phyloP scores from a whole-genome alignment of 768 basidiomycete genomes.

The Galerina sulciceps region DNA sequence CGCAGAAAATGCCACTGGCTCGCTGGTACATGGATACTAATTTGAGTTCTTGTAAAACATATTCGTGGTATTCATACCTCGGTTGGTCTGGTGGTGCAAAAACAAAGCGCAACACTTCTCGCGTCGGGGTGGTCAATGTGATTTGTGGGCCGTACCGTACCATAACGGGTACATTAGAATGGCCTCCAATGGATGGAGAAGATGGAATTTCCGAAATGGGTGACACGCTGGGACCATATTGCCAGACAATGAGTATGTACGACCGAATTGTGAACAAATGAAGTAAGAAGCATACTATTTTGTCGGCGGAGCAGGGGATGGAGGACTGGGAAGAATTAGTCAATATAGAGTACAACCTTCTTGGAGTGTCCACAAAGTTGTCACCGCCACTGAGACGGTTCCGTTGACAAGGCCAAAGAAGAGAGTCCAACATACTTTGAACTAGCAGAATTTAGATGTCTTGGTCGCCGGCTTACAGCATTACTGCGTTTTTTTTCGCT shows the following conservation, averaged over 20 bases:
- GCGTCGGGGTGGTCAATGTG: conserved; percentile 62
- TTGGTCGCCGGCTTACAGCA: conserved; percentile 62
- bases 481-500: conserved; percentile 79
- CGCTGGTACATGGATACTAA: conserved; percentile 34
- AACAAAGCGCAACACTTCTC: conserved; percentile 70
- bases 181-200: conserved; percentile 22
- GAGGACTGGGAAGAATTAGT: conserved; percentile 26
- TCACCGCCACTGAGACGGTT: conserved; percentile 26
- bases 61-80: conserved; percentile 39
- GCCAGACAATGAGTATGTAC: too few species aligned
- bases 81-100: conserved; percentile 73
- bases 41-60: conserved; percentile 8
- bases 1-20: conserved; percentile 39
- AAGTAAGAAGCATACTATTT: conserved; percentile 37
- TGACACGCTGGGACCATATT: conserved; percentile 21
- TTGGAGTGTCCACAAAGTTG: conserved; percentile 8
- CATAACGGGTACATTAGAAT: conserved; percentile 40
- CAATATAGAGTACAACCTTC: conserved; percentile 1
- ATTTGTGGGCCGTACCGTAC: conserved; percentile 56
- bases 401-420: conserved; percentile 16
- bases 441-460: conserved; percentile 55
- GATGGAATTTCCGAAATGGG: conserved; percentile 26
- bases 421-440: conserved; percentile 44
- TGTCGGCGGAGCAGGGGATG: conserved; percentile 40
- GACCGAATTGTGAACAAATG: not conserved